Base-by-base conservation (phyloP, 352 stramenopile genomes). In the Globisporangium ultimum region DNA sequence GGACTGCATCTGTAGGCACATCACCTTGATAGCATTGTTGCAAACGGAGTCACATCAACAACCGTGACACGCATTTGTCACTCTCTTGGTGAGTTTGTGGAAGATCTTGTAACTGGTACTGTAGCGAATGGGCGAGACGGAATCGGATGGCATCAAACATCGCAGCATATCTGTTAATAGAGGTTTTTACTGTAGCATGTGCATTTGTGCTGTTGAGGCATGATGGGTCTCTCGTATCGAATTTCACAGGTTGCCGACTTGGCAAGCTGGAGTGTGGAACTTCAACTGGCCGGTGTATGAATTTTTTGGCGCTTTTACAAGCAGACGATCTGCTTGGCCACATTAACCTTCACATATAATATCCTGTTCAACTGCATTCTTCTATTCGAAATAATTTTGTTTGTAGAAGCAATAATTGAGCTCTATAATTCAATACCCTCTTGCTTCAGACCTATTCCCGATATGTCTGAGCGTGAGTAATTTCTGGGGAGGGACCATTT, bases 401-500 rank as follows among this genome's bases (percentile, higher is more conserved):
- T 10, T 36, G 4, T 32, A 2, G 2, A 32, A 36, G 5, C 3
- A 11, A 36, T 36, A 1, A 36, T 36, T 36, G 28, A 6, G 1
- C 28, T 36, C 3, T 36, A 36, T 10, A 36, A 36, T 6, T 2
- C 6, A 43, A 55, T 55, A 28, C n/a, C 49, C 49, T 55, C 11
- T 34, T 2, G 22, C 11, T 24, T 32, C 18, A 14, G 49, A 4
- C 22, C 8, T n/a, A 24, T 41, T 18, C n/a, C 17, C 13, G 13
- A n/a, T 7, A 6, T 45, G 17, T 18, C 52, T 4, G 20, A 48
- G 21, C 20, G 52, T 49, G 40, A 49, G 52, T 58, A 58, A 58
- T 58, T 36, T 40, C 20, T 20, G 18, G 38, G 11, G 49, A 55
- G 49, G 49, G 49, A 55, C 28, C 49, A 45, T 28, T 45, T 55